Percentiles rank a stretch among this genome's conserved stretches.
These are phyloP conservation scores for Penicillium taxi DNA, from an alignment of 495 filamentous ascomycete species.

Conservation along the genomic window DNA sequence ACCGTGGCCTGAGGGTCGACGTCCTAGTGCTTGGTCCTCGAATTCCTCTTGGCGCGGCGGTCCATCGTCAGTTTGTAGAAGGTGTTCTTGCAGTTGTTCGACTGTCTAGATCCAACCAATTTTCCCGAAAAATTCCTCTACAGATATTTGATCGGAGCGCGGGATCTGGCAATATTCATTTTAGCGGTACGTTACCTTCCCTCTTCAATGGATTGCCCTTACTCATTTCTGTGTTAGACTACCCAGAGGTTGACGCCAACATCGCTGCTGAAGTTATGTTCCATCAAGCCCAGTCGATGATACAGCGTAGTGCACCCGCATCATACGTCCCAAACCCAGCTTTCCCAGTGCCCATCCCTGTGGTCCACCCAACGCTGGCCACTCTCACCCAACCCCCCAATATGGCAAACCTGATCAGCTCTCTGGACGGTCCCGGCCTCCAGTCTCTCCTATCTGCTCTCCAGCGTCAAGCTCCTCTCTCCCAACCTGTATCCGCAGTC, in stretches of 20 bases:
- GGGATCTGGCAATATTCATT: slow-evolving; percentile 62
- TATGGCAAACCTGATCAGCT: slow-evolving; percentile 42
- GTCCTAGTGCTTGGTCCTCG: slow-evolving; percentile 71
- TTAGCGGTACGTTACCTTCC: slow-evolving; percentile 49
- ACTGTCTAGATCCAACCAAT: slow-evolving; percentile 59
- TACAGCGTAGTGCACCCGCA: slow-evolving; percentile 34
- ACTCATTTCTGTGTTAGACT: slow-evolving; percentile 44
- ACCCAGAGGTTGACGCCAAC: slow-evolving; percentile 67
- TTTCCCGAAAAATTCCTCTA: slow-evolving; percentile 61
- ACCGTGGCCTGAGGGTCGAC: slow-evolving; percentile 62
- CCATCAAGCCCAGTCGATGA: slow-evolving; percentile 57
- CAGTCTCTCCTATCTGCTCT: slow-evolving; percentile 61
- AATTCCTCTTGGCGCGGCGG: slow-evolving; percentile 63
- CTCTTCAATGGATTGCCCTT: slow-evolving; percentile 3
- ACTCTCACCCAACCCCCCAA: slow-evolving; percentile 33
- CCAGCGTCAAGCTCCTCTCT: slow-evolving; percentile 37
- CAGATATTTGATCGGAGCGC: slow-evolving; percentile 77
- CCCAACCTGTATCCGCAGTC: slow-evolving; percentile 30
- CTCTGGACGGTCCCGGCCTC: slow-evolving; percentile 62
- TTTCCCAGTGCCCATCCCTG: slow-evolving; percentile 35
- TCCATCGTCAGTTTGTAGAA: slow-evolving; percentile 79
- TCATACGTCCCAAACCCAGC: slow-evolving; percentile 37
- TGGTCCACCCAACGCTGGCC: slow-evolving; percentile 26
- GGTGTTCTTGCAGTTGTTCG: slow-evolving; percentile 80
- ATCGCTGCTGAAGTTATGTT: slow-evolving; percentile 73